Evolutionary conservation across 306 rosid genomes (phyloP), one percentile per base, ranked within the genome.

Genomic region (Bauhinia variegata): DNA sequence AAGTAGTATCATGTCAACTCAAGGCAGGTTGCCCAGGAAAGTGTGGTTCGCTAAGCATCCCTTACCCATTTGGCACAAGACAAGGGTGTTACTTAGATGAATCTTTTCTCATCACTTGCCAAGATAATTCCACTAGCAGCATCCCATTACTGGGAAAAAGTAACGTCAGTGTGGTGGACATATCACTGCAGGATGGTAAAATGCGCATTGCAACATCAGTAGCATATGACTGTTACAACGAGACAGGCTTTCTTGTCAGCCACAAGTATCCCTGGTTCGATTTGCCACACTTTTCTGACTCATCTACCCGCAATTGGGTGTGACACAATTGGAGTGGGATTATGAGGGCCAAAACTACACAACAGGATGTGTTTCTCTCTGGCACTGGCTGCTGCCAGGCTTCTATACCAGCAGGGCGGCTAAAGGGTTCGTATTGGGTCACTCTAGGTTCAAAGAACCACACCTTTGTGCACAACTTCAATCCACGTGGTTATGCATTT

Each of bases 41-140:
- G 1, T 78, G 80, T 10, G 83, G 83, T 1, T 15, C 54, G 3
- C 0, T 82, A 0, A 31, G 15, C 4, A 78, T 82, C 36, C 83
- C 83, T 17, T 82, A 74, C 48, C 86, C 80, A 0, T 82, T 74
- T 18, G 80, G 86, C 5, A 50, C 46, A 7, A 7, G 11, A 0
- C 11, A 41, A 9, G 13, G 46, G 2, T 41, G 46, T 11, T 41
- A 41, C 46, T 7, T 8, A 34, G 38, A 34, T 7, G 7, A 7
- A 34, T 7, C 46, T 9, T 41, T 6, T 2, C 9, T 9, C 1
- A 8, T 41, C 9, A 3, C 10, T 0, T 9, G 11, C 46, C 7
- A 41, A 8, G 13, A 41, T 41, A 4, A 8, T 8, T 41, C 46
- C 13, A 11, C 11, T 3, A 41, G 9, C 3, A 10, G 11, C 10